These are phyloP conservation scores for Sphaerostilbella broomeana DNA, from an alignment of 2,329 filamentous ascomycete species.

Conservation along the genomic window DNA sequence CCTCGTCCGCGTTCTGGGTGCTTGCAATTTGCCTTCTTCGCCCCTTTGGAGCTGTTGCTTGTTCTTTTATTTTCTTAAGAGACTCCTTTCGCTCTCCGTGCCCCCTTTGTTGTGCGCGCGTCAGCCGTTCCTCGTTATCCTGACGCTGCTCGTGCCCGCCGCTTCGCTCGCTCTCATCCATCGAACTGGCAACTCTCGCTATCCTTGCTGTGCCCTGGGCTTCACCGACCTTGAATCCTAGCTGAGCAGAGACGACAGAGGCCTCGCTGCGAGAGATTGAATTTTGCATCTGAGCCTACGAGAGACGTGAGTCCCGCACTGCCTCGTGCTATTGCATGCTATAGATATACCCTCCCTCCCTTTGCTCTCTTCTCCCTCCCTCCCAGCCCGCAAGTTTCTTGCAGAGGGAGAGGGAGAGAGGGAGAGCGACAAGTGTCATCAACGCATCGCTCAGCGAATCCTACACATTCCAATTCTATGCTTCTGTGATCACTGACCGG, in stretches of 20 bases:
- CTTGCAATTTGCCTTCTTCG: conserved; percentile 32
- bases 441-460: too few species aligned
- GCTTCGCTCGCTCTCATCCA: conserved; percentile 1
- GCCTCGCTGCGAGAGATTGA: conserved; percentile 1
- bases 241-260: neutral
- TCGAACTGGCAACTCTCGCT: conserved; percentile 4
- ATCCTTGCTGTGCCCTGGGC: conserved; percentile 7
- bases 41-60: conserved; percentile 20
- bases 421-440: too few species aligned
- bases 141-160: conserved; percentile 4
- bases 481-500: too few species aligned
- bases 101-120: conserved; percentile 8
- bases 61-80: conserved; percentile 14
- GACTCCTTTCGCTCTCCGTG: too few species aligned
- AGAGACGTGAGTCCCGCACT: too few species aligned
- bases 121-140: conserved; percentile 8
- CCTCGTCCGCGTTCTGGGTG: conserved; percentile 31
- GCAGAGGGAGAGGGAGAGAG: too few species aligned
- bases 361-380: too few species aligned
- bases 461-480: too few species aligned
- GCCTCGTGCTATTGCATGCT: too few species aligned
- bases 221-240: conserved; percentile 4
- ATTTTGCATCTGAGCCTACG: too few species aligned
- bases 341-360: too few species aligned
- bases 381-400: too few species aligned